Evolutionary conservation across 768 basidiomycete genomes (phyloP), one percentile per base, ranked within the genome.

Genomic region (Lentinula sp.): DNA sequence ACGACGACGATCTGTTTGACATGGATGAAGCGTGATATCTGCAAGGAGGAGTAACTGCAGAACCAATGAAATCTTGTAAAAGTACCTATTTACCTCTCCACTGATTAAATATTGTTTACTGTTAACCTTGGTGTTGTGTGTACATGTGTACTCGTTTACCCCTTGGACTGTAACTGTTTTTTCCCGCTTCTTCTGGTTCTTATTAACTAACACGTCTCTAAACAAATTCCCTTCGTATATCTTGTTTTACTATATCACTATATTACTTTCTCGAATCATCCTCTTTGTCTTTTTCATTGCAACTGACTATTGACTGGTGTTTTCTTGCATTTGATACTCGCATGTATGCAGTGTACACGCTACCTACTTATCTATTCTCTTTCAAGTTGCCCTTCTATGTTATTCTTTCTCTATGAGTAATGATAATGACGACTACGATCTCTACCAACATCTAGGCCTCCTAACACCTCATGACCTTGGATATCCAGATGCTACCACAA

Each of bases 1-100:
- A 45, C 46, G 18, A 20, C 18, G 46, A 54, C 63, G 76, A 81
- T 56, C 71, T 91, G 69, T 91, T 91, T 70, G 78, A 77, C 66
- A 85, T 90, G 85, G 88, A 90, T 64, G 76, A 76, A 57, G 80
- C 62, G 68, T 61, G 33, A 20, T 45, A 57, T 52, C 35, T 52
- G 51, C n/a, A 10, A 20, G 35, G 36, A 12, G 20, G 20, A 41
- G 37, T 12, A 54, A 20, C 6, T 18, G 12, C n/a, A 39, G 37
- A 54, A 39, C 35, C 32, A 52, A 54, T 32, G 10, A 20, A 20
- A 54, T 54, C 33, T 36, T 54, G 53, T 54, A 54, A 54, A 54
- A 54, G 53, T 54, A 54, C 33, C 15, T 54, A 54, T 54, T 39
- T 54, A 50, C 53, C 36, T 54, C 46, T 48, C 46, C 42, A n/a